Evolutionary conservation across 2,329 filamentous ascomycete species (phyloP).

Genomic region (Phyllachora maydis): DNA sequence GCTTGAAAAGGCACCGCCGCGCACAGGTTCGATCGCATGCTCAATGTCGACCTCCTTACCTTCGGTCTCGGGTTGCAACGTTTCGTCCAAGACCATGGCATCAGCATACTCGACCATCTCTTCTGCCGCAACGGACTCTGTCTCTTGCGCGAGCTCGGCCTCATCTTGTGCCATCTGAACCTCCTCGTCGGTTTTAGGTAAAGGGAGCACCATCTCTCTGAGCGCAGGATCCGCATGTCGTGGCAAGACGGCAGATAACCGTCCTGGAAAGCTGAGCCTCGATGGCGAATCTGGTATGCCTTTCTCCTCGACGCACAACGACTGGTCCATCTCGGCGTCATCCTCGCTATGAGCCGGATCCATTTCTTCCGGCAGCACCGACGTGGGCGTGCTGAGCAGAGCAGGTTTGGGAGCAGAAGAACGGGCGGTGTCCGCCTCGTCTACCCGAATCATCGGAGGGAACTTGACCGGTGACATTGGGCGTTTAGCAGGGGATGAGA

Average conservation of each 20-base stretch:
- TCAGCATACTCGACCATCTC: conserved; percentile 2
- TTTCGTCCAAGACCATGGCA: conserved; percentile 4
- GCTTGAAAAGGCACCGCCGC: conserved; percentile 13
- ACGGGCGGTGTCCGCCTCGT: conserved; percentile 4
- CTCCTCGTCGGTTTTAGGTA: conserved; percentile 2
- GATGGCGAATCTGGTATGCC: conserved; percentile 8
- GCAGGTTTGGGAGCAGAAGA: conserved; percentile 16
- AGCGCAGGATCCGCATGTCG: conserved; percentile 9
- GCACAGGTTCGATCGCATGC: no score
- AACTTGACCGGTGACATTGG: conserved; percentile 14
- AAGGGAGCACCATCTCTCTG: conserved; percentile 2
- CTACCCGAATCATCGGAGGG: conserved; percentile 9
- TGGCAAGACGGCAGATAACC: conserved; percentile 16
- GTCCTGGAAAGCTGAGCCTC: conserved; percentile 12
- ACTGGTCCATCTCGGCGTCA: conserved; percentile 3
- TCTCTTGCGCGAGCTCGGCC: conserved; percentile 1
- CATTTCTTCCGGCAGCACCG: conserved; percentile 2
- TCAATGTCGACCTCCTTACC: no score
- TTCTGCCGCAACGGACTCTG: conserved; percentile 4
- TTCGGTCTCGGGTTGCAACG: no score
- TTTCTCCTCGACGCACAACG: conserved; percentile 3
- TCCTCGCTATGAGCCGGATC: conserved; percentile 6
- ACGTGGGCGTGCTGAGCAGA: conserved; percentile 7
- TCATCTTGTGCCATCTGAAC: no score
- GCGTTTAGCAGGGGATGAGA: conserved; percentile 20